Evolutionary conservation across 2,329 filamentous ascomycete species (phyloP).

Genomic region (Chalara sp.): DNA sequence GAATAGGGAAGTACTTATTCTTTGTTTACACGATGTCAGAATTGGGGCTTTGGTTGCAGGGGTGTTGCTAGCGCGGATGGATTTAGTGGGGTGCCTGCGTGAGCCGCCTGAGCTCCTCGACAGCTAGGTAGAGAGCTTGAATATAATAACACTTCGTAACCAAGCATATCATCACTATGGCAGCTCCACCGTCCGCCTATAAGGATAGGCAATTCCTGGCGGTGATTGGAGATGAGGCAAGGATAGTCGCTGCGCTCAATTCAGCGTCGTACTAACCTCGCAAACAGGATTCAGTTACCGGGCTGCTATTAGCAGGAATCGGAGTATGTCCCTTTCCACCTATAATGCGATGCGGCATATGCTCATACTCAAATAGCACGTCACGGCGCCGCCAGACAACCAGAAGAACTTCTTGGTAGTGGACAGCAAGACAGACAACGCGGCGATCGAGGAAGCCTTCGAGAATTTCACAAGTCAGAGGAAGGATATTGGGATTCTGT

Average conservation of each 20-base stretch:
- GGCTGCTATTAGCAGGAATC: conserved; percentile 88
- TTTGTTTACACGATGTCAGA: not conserved
- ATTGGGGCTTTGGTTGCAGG: not conserved
- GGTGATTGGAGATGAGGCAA: conserved; percentile 93
- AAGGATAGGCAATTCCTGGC: conserved; percentile 93
- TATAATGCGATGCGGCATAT: conserved; percentile 34
- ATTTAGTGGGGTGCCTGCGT: not conserved
- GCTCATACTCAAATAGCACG: conserved; percentile 55
- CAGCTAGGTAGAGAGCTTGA: too few relatives aligned
- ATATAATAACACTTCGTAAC: too few relatives aligned
- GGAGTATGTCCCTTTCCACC: conserved; percentile 56
- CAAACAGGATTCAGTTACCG: conserved; percentile 84
- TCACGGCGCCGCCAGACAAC: conserved; percentile 78
- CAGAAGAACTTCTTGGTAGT: conserved; percentile 99
- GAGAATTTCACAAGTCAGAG: conserved; percentile 80
- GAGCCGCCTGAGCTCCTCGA: conserved; percentile 2
- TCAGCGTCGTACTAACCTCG: conserved; percentile 14
- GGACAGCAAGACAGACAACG: conserved; percentile 83
- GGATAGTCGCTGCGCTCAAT: conserved; percentile 2
- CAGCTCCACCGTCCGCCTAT: conserved; percentile 50
- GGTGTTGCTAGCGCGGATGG: not conserved
- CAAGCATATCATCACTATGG: conserved; percentile 37
- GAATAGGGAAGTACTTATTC: not conserved
- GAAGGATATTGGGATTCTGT: conserved; percentile 92
- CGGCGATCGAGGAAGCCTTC: conserved; percentile 84